These are phyloP conservation scores for Diplodia scrobiculata DNA, from an alignment of 2,329 filamentous ascomycete species.

Conservation along the genomic window DNA sequence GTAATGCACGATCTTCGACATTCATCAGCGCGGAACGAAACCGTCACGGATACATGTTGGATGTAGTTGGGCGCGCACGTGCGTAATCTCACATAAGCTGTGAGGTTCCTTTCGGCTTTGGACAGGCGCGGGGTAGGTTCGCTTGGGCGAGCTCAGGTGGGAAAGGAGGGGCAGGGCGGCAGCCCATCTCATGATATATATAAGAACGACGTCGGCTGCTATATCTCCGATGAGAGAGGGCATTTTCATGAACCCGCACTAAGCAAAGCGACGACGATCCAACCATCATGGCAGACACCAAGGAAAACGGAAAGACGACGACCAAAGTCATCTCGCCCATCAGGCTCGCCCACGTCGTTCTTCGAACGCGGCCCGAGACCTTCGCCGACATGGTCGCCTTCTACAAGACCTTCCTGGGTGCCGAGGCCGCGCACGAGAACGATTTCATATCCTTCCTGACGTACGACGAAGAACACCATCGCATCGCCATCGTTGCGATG, in stretches of 20 bases:
- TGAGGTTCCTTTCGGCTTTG: not conserved
- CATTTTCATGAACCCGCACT: not conserved
- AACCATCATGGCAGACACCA: not conserved
- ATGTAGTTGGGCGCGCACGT: not conserved
- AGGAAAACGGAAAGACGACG: not conserved
- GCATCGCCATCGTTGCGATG: slow-evolving; percentile 47
- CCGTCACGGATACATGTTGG: not conserved
- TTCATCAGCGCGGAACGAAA: not conserved
- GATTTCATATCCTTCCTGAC: slow-evolving; percentile 43
- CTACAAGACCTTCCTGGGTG: slow-evolving; percentile 47
- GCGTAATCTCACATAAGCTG: slow-evolving; percentile 9
- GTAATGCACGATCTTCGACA: not conserved
- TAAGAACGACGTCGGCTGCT: not conserved
- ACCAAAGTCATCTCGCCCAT: slow-evolving; percentile 4
- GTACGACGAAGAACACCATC: slow-evolving; percentile 55
- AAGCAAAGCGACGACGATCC: not conserved
- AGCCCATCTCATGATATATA: not conserved
- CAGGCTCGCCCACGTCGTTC: slow-evolving; percentile 38
- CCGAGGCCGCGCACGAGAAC: slow-evolving; percentile 35
- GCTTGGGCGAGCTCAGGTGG: no score
- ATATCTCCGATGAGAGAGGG: not conserved
- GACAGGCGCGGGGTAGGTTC: not conserved
- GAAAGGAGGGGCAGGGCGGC: not conserved
- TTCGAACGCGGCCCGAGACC: slow-evolving; percentile 35
- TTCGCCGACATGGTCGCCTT: slow-evolving; percentile 43